Evolutionary conservation across 306 rosid species (phyloP).

Genomic region (Lotus japonicus): DNA sequence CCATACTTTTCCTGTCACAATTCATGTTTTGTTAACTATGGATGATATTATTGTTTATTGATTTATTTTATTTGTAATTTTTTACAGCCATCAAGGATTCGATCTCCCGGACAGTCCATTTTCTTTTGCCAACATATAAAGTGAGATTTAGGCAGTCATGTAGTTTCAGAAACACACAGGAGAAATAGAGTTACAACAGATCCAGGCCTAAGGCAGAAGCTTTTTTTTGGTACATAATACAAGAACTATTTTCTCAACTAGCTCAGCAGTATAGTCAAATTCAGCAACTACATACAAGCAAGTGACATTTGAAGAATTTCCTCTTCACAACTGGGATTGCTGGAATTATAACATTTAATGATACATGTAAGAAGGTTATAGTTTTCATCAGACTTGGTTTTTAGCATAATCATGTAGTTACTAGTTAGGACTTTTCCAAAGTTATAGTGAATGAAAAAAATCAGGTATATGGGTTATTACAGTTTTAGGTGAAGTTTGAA

Average conservation of each 20-base stretch:
- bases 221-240: conserved; percentile 19
- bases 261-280: conserved; percentile 4
- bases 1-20: too few species aligned
- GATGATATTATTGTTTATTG: too few species aligned
- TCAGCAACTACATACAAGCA: conserved; percentile 13
- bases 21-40: too few species aligned
- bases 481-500: conserved; percentile 11
- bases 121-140: conserved; percentile 19
- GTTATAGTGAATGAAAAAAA: not conserved
- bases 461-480: not conserved
- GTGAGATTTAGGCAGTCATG: not conserved
- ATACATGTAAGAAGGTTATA: conserved; percentile 26
- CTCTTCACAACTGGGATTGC: conserved; percentile 16
- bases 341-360: conserved; percentile 15
- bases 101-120: conserved; percentile 82
- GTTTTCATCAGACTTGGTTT: conserved; percentile 14
- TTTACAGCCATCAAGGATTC: conserved; percentile 41
- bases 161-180: conserved; percentile 22
- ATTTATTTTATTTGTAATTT: not conserved
- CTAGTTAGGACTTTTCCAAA: not conserved
- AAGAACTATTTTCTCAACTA: conserved; percentile 8
- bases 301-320: not conserved
- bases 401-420: not conserved
- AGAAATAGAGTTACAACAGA: conserved; percentile 24
- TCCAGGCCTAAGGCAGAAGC: not conserved